Evolutionary conservation across 495 filamentous ascomycete genomes (phyloP), one percentile per base, ranked within the genome.

Genomic region (Trichoderma parareesei): DNA sequence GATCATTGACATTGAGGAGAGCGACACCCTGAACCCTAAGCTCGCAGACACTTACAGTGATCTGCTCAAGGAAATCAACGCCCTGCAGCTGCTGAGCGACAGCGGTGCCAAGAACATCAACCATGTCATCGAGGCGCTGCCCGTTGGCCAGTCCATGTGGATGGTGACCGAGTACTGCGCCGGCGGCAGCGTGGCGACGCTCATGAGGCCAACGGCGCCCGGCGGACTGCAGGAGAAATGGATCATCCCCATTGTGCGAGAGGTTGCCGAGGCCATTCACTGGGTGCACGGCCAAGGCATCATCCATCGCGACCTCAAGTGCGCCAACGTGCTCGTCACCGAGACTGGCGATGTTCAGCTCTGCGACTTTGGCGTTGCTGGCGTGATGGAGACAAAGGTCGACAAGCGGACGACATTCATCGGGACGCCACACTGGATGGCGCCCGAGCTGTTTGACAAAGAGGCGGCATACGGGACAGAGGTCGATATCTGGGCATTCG

Each of bases 381-480:
- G 90, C 60, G 81, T 95, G 64, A 80, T 97, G 48, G 91, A 96
- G 68, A 90, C 85, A 11, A 90, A 89, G 65, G 71, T 86, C 49
- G 89, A 94, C 69, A 98, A 97, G 74, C 81, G 94, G 38, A 89
- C 88, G 3, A 98, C 94, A 0, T 92, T 97, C 73, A 90, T 98
- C 55, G 94, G 94, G 10, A 98, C 94, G 6, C 90, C 90, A 16
- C 86, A 97, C 76, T 98, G 93, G 91, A 97, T 98, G 93, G 90
- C 94, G 1, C 94, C 92, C 0, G 94, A 98, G 72, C 83, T 95
- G 65, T 88, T 91, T 65, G 79, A 81, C 10, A 75, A 77, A 3
- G 75, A 76, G 1, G 75, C 80, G 27, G 80, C 81, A 41, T 86
- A 88, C 70, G 84, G 81, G 70, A 85, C 84, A 10, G 78, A 92